phyloP scores from a whole-genome alignment of 2,329 filamentous ascomycete species.

The Colletotrichum sp. region DNA sequence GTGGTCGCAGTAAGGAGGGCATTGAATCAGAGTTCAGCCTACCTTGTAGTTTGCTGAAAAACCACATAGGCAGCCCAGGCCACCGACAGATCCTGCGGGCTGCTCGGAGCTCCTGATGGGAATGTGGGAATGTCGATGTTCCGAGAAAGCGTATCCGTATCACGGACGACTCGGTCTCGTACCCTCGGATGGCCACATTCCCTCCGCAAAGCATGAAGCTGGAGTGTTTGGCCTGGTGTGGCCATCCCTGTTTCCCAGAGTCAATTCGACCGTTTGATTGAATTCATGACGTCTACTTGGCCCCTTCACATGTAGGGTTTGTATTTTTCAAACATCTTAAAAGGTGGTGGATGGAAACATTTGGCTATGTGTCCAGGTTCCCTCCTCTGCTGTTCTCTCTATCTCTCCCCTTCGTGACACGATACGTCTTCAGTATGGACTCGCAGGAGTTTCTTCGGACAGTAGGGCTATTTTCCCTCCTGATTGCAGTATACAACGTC shows the following conservation, averaged over 20 bases:
- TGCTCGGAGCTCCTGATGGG: not conserved
- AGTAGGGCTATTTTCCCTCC: not conserved
- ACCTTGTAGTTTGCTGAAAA: not conserved
- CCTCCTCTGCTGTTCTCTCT: not conserved
- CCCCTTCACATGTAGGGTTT: not conserved
- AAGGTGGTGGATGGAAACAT: not conserved
- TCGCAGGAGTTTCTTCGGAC: not conserved
- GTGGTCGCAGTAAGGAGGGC: not conserved
- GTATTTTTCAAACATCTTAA: not conserved
- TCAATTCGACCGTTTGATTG: not conserved
- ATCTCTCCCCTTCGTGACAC: not conserved
- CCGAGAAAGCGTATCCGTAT: slow-evolving; percentile 12
- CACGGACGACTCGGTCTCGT: not conserved
- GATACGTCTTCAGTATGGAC: not conserved
- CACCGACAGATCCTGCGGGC: not conserved
- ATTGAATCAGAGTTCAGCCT: not conserved
- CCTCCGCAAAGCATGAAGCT: not conserved
- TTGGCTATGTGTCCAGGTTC: rapidly evolving
- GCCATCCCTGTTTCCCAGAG: slow-evolving; percentile 8
- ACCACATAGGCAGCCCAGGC: not conserved
- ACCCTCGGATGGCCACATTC: not conserved
- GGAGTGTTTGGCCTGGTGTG: not conserved
- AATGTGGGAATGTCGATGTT: not conserved
- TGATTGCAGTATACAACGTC: not conserved
- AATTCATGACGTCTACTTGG: not conserved